Percentiles rank a stretch among this genome's conserved stretches.
phyloP scores from a whole-genome alignment of 1,284 basidiomycete genomes.

The Ustilago trichophora region DNA sequence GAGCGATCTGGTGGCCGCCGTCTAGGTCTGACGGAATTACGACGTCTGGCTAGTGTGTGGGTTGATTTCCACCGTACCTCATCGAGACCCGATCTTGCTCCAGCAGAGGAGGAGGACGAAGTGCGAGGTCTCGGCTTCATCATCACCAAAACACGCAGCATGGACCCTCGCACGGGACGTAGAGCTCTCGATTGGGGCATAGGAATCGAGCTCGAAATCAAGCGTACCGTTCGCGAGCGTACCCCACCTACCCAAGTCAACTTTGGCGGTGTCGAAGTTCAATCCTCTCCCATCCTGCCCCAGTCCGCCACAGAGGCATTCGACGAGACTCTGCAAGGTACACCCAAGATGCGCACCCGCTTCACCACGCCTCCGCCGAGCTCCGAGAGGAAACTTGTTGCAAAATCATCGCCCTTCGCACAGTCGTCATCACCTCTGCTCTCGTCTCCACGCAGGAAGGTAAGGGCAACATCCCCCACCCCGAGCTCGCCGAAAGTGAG shows the following conservation, averaged over 20 bases:
- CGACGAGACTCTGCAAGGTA: slow-evolving; percentile 22
- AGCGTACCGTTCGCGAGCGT: slow-evolving; percentile 10
- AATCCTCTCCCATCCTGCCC: slow-evolving; percentile 9
- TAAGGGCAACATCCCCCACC: not conserved
- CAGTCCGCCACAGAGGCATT: slow-evolving; percentile 9
- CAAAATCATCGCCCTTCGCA: slow-evolving; percentile 1
- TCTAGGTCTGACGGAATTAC: slow-evolving; percentile 45
- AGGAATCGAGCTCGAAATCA: slow-evolving; percentile 54
- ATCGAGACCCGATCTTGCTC: not conserved
- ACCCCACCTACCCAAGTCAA: slow-evolving; percentile 41
- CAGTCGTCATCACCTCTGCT: slow-evolving; percentile 8
- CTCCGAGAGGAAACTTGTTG: not conserved
- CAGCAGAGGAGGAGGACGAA: slow-evolving; percentile 12
- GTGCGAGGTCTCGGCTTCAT: slow-evolving; percentile 54
- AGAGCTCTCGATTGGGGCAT: slow-evolving; percentile 52
- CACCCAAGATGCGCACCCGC: slow-evolving; percentile 28
- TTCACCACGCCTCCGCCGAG: slow-evolving; percentile 21
- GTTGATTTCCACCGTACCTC: slow-evolving; percentile 24
- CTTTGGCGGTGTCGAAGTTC: slow-evolving; percentile 35
- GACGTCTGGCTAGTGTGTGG: slow-evolving; percentile 56
- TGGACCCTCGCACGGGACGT: slow-evolving; percentile 46
- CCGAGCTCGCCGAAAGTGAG: slow-evolving; percentile 15
- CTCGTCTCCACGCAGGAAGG: slow-evolving; percentile 10
- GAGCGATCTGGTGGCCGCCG: slow-evolving; percentile 55
- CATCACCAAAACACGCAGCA: slow-evolving; percentile 35